Conservation (phyloP, 2,329 filamentous ascomycete species). For the Seiridium cupressi region DNA sequence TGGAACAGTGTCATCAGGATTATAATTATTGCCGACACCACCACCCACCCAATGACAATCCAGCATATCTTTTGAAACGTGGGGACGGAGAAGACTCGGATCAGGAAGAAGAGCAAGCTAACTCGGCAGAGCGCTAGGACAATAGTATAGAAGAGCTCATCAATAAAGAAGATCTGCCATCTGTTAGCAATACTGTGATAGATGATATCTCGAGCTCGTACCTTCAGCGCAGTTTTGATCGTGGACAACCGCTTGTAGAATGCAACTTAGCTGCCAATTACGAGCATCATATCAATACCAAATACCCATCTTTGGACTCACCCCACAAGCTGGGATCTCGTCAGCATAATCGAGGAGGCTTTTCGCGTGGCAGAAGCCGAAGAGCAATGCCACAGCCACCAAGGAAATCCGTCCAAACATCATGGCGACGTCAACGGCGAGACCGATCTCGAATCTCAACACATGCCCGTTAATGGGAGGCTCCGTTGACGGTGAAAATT, state of each 20-base stretch:
- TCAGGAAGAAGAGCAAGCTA: conserved; percentile 17
- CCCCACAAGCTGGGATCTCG: conserved; percentile 1
- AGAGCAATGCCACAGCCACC: not conserved
- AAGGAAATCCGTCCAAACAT: not conserved
- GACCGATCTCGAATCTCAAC: not conserved
- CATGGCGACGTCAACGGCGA: not conserved
- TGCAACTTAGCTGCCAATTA: conserved; percentile 6
- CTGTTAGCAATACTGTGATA: not conserved
- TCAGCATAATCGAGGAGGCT: conserved; percentile 2
- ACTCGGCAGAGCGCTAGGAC: conserved; percentile 29
- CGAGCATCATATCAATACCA: not conserved
- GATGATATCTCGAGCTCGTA: not conserved
- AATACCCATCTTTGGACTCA: not conserved
- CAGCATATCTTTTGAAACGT: conserved; percentile 6
- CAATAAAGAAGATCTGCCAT: conserved; percentile 13
- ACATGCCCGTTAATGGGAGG: not conserved
- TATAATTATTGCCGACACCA: conserved; percentile 3
- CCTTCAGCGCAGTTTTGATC: conserved; percentile 9
- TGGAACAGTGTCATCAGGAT: conserved; percentile 13
- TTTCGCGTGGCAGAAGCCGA: not conserved
- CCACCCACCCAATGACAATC: conserved; percentile 10
- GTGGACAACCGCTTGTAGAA: conserved; percentile 3
- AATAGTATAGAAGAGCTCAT: conserved; percentile 11
- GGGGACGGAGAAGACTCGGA: conserved; percentile 7
- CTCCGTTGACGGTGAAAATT: not conserved